Conservation (phyloP, 2,329 filamentous ascomycete genomes). For the Curvularia eragrostidis region DNA sequence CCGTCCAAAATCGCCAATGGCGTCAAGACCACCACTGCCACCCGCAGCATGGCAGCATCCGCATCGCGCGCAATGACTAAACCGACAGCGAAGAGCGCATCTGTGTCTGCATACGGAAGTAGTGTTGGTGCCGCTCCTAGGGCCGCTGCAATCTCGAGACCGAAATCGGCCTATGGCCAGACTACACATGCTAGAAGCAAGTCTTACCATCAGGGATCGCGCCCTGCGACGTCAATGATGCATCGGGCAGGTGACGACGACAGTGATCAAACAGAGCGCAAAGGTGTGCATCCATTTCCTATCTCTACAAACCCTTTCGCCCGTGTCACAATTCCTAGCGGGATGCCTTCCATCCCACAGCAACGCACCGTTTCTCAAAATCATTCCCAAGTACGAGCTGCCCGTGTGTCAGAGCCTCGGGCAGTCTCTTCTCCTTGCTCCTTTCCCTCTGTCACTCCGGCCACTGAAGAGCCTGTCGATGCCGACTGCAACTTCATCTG, state of each 20-base stretch:
- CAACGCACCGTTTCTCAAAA: constrained; percentile 27
- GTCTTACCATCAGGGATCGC: constrained; percentile 53
- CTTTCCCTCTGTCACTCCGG: constrained; percentile 30
- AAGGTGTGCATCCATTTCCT: constrained; percentile 55
- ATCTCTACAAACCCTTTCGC: constrained; percentile 46
- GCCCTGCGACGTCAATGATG: constrained; percentile 51
- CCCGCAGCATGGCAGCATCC: constrained; percentile 48
- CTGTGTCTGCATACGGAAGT: constrained; percentile 60
- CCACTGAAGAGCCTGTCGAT: constrained; percentile 41
- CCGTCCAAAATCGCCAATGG: constrained; percentile 49
- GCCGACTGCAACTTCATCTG: constrained; percentile 39
- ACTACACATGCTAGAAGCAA: constrained; percentile 54
- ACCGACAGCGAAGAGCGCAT: constrained; percentile 53
- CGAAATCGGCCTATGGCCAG: constrained; percentile 57
- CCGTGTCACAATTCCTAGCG: constrained; percentile 42
- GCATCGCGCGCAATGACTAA: constrained; percentile 52
- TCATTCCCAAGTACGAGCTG: constrained; percentile 24
- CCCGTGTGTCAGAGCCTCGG: constrained; percentile 24
- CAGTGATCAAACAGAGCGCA: constrained; percentile 49
- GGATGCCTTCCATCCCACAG: constrained; percentile 25
- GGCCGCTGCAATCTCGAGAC: constrained; percentile 52
- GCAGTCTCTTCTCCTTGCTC: constrained; percentile 38
- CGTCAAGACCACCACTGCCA: constrained; percentile 57
- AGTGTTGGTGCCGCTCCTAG: constrained; percentile 61
- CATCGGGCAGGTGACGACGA: constrained; percentile 52